Base-by-base conservation (phyloP, 202 grass and related monocot species). In the Carex arenaria region DNA sequence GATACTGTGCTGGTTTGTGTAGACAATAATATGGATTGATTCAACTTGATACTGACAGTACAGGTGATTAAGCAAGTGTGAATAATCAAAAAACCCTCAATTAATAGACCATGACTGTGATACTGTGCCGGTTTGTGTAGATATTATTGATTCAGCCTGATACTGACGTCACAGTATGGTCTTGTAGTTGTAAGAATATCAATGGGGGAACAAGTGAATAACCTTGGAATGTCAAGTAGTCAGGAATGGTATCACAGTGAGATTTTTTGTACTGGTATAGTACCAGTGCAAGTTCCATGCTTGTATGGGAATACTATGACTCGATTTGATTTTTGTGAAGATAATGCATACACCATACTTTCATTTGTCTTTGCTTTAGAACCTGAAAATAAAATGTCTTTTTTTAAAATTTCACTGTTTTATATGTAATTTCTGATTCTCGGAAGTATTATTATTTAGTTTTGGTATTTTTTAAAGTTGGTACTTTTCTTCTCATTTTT, bases 371-470 rank as follows among this genome's bases (percentile, higher is more conserved):
- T 72, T 51, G 1, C 14, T 17, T 22, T 54, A 22, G 5, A 75
- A 54, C 19, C n/a, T 43, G 61, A 36, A 45, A 40, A 40, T 40
- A 34, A 40, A 40, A n/a, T n/a, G n/a, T n/a, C n/a, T n/a, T n/a
- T n/a, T n/a, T n/a, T 40, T 22, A 31, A 17, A n/a, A n/a, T 32
- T 14, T 52, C 7, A 1, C 5, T 7, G 40, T 69, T 69, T 42
- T n/a, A 54, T 30, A 5, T 59, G 88, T 74, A 89, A 15, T 73
- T 73, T 73, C 70, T 73, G 45, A 72, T 17, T 28, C 30, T 53
- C 11, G 0, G 19, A 45, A 53, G 45, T 26, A 26, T 26, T 52
- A 5, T 53, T 28, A 73, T 73, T 73, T 52, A 53, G 45, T 30
- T 73, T 52, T 14, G 45, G 22, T 53, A 13, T 26, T 26, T 23